These are phyloP conservation scores for Phaeoacremonium minimum DNA, from an alignment of 2,329 filamentous ascomycete species.

Conservation along the genomic window DNA sequence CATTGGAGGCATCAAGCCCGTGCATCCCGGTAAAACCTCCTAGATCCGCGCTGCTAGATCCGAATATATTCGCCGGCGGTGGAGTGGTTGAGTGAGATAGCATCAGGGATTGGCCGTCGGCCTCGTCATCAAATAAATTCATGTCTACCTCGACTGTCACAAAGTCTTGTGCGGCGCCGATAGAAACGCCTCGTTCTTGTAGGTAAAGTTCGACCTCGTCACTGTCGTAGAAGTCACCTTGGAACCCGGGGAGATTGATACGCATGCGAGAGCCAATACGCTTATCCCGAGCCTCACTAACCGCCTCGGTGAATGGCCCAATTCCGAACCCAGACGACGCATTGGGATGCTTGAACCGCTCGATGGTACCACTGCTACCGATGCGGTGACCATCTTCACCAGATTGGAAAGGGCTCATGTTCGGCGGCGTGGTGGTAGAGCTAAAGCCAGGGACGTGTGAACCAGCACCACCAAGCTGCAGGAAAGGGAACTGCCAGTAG, in stretches of 20 bases:
- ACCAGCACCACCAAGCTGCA: conserved; percentile 8
- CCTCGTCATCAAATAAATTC: conserved; percentile 27
- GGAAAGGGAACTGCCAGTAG: conserved; percentile 9
- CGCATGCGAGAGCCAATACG: conserved; percentile 42
- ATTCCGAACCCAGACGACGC: conserved; percentile 31
- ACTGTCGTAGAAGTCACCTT: conserved; percentile 73
- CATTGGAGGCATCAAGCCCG: background rate
- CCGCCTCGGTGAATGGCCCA: conserved; percentile 41
- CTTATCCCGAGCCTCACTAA: conserved; percentile 34
- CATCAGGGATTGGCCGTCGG: no score
- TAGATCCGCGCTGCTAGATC: no score
- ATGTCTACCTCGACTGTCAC: conserved; percentile 54
- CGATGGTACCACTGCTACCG: conserved; percentile 30
- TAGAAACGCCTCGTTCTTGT: conserved; percentile 54
- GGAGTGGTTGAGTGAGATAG: no score
- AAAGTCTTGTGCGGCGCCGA: conserved; percentile 57
- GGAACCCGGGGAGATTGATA: conserved; percentile 56
- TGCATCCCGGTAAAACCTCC: background rate
- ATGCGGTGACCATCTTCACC: conserved; percentile 10
- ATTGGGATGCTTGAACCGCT: conserved; percentile 17
- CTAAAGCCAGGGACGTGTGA: conserved; percentile 3
- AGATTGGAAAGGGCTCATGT: background rate
- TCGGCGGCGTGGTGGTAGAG: background rate
- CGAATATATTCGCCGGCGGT: no score
- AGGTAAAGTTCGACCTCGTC: conserved; percentile 76